Evolutionary conservation across 2,329 filamentous ascomycete species (phyloP).

Genomic region (Lecanoromycetidae sp.): DNA sequence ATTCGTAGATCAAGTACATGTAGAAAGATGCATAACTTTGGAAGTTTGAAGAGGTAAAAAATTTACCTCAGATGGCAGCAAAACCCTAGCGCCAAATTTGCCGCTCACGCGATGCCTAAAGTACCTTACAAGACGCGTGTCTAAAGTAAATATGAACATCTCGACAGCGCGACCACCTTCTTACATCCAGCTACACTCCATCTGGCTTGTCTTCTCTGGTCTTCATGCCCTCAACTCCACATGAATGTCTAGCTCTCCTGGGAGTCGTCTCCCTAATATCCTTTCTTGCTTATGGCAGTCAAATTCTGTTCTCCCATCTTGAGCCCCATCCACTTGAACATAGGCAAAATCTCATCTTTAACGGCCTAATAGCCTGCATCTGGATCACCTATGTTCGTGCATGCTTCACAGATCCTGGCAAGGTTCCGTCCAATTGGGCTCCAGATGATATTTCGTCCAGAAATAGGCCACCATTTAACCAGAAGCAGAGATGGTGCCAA

Average conservation of each 20-base stretch:
- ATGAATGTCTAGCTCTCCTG: slow-evolving; percentile 39
- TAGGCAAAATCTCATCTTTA: slow-evolving; percentile 42
- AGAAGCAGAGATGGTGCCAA: slow-evolving; percentile 42
- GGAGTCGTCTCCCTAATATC: slow-evolving; percentile 42
- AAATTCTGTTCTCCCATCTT: slow-evolving; percentile 43
- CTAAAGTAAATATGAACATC: no score
- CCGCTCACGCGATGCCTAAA: no score
- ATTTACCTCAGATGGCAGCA: no score
- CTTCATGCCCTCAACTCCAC: slow-evolving; percentile 19
- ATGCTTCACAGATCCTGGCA: slow-evolving; percentile 48
- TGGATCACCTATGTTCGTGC: slow-evolving; percentile 48
- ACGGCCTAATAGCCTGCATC: slow-evolving; percentile 41
- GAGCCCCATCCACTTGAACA: slow-evolving; percentile 41
- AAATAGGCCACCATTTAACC: background rate
- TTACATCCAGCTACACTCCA: no score
- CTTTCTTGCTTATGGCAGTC: slow-evolving; percentile 49
- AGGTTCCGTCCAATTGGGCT: slow-evolving; percentile 36
- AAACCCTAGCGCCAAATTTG: background rate
- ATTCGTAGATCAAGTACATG: no score
- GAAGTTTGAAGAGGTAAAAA: no score
- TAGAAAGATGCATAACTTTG: no score
- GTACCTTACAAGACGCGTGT: no score
- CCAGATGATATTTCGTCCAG: slow-evolving; percentile 16
- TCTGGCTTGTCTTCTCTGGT: background rate
- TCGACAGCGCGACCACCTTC: background rate